These are phyloP conservation scores for Pulveroboletus sp. DNA, from an alignment of 1,284 basidiomycete genomes.

Conservation along the genomic window DNA sequence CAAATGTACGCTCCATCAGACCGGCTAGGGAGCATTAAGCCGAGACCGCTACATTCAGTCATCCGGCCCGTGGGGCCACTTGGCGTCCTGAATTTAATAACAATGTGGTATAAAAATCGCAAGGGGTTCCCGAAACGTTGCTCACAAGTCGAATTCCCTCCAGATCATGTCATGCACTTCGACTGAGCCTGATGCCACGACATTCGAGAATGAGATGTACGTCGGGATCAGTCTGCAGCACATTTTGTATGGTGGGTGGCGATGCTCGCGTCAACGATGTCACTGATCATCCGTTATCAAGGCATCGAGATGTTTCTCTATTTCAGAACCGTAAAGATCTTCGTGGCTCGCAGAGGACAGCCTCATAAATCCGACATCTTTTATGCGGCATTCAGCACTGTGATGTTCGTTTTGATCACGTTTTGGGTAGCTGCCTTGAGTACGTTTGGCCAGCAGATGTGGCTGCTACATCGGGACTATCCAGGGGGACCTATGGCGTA, in stretches of 20 bases:
- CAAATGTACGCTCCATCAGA: too few relatives aligned
- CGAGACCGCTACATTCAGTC: too few relatives aligned
- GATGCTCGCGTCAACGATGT: neutral
- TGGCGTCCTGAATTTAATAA: too few relatives aligned
- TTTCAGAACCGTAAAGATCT: neutral
- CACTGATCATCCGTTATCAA: neutral
- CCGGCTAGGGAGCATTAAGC: too few relatives aligned
- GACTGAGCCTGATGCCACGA: neutral
- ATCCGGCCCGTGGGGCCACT: too few relatives aligned
- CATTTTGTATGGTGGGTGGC: conserved; percentile 1
- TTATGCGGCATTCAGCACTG: neutral
- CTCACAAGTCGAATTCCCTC: too few relatives aligned
- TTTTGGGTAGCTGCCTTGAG: neutral
- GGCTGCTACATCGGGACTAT: neutral
- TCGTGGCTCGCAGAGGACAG: neutral
- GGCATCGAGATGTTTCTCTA: conserved; percentile 1
- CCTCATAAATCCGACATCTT: neutral
- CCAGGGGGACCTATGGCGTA: conserved; percentile 1
- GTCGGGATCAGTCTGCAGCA: neutral
- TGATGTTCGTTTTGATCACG: neutral
- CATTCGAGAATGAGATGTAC: conserved; percentile 2
- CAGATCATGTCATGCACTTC: conserved; percentile 3
- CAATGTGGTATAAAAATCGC: too few relatives aligned
- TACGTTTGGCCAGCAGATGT: conserved; percentile 1
- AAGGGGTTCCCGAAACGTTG: too few relatives aligned